These are phyloP conservation scores for Lepidopterella palustris DNA, from an alignment of 495 filamentous ascomycete species.

Conservation along the genomic window DNA sequence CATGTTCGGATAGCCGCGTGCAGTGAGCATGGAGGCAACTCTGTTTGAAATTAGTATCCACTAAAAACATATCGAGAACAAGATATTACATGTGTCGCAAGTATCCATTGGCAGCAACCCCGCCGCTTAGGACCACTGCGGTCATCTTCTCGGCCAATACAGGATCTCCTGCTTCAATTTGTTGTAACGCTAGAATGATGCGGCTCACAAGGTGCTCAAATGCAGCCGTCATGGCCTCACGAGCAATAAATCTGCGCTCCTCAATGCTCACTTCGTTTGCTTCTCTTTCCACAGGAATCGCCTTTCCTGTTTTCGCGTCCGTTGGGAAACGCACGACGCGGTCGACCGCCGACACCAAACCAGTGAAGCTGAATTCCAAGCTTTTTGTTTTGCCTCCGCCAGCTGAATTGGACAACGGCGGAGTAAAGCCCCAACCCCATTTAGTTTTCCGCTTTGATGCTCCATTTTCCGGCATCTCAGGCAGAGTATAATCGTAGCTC, in stretches of 20 bases:
- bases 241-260: slow-evolving; percentile 59
- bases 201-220: slow-evolving; percentile 83
- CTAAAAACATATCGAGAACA: neutral
- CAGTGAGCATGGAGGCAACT: slow-evolving; percentile 44
- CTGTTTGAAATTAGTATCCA: slow-evolving; percentile 3
- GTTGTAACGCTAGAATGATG: slow-evolving; percentile 58
- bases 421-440: slow-evolving; percentile 54
- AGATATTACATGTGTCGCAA: slow-evolving; percentile 54
- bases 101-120: slow-evolving; percentile 79
- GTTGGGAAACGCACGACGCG: slow-evolving; percentile 40
- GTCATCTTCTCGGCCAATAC: slow-evolving; percentile 32
- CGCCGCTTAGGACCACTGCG: slow-evolving; percentile 77
- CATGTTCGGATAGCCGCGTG: slow-evolving; percentile 56
- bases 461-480: slow-evolving; percentile 47
- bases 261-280: slow-evolving; percentile 28
- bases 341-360: slow-evolving; percentile 50
- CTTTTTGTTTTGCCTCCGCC: slow-evolving; percentile 31
- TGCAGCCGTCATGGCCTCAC: slow-evolving; percentile 64
- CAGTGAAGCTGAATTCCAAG: slow-evolving; percentile 60
- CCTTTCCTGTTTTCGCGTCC: slow-evolving; percentile 25
- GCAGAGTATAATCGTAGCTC: slow-evolving; percentile 39
- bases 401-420: slow-evolving; percentile 47
- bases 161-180: slow-evolving; percentile 21
- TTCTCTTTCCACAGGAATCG: slow-evolving; percentile 5
- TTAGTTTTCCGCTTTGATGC: slow-evolving; percentile 36